These are phyloP conservation scores for Dicorynia guianensis DNA, from an alignment of 306 rosid genomes.

Conservation along the genomic window DNA sequence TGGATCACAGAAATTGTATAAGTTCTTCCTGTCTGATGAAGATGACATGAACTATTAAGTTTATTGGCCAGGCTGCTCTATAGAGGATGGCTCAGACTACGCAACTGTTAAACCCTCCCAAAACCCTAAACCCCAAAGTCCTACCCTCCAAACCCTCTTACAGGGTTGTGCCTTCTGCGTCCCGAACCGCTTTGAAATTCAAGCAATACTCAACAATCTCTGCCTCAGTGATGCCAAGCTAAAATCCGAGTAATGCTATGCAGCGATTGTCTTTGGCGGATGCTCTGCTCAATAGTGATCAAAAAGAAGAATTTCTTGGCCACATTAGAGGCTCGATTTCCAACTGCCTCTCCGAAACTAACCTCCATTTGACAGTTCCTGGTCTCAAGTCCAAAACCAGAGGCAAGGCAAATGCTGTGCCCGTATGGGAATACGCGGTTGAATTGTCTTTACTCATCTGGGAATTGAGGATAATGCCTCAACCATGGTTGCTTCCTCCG, in stretches of 20 bases:
- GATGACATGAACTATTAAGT: too few relatives aligned
- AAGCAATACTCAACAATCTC: slow-evolving; percentile 42
- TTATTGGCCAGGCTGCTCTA: too few relatives aligned
- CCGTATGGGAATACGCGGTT: too few relatives aligned
- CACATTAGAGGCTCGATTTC: slow-evolving; percentile 52
- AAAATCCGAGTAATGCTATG: slow-evolving; percentile 36
- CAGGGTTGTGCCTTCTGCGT: not conserved
- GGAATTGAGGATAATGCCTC: not conserved
- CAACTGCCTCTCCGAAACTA: slow-evolving; percentile 81
- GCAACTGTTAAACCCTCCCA: slow-evolving; percentile 67
- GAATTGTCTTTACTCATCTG: not conserved
- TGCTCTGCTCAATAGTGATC: slow-evolving; percentile 54
- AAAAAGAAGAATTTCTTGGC: slow-evolving; percentile 53
- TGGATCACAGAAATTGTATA: too few relatives aligned
- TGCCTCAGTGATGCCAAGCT: slow-evolving; percentile 51
- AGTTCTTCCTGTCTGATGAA: too few relatives aligned
- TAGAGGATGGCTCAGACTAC: slow-evolving; percentile 43
- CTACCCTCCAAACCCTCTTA: slow-evolving; percentile 22
- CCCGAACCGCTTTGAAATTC: slow-evolving; percentile 28
- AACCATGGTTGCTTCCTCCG: too few relatives aligned
- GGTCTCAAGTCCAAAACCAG: slow-evolving; percentile 80
- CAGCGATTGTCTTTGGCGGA: slow-evolving; percentile 48
- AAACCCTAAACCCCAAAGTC: slow-evolving; percentile 52
- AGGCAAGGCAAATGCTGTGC: slow-evolving; percentile 68
- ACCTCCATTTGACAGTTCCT: slow-evolving; percentile 80